Percentiles rank a stretch among this genome's conserved stretches.
Evolutionary conservation across 163 green algal species (phyloP).

Genomic region (Volvox carteri): DNA sequence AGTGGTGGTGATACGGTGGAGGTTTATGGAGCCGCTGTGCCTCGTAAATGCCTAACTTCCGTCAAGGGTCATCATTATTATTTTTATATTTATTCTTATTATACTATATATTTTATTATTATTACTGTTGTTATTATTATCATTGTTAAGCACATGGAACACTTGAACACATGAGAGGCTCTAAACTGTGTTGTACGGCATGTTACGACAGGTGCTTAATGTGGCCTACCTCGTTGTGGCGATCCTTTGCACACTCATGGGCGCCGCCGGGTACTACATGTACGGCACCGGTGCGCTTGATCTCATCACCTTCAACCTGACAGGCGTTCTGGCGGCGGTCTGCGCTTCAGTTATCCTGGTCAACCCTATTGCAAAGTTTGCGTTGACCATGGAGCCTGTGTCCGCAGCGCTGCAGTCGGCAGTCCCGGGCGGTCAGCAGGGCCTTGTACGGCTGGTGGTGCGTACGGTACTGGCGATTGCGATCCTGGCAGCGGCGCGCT

Average conservation of each 20-base stretch:
- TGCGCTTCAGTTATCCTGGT: conserved; percentile 72
- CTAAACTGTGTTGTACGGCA: too few relatives aligned
- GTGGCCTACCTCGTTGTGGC: conserved; percentile 69
- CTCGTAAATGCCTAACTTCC: too few relatives aligned
- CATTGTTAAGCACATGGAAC: too few relatives aligned
- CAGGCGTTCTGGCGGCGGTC: conserved; percentile 59
- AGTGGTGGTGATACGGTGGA: too few relatives aligned
- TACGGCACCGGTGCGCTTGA: conserved; percentile 74
- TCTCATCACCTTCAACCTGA: conserved; percentile 78
- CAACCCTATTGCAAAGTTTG: conserved; percentile 81
- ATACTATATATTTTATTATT: too few relatives aligned
- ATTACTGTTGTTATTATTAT: too few relatives aligned
- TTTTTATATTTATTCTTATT: too few relatives aligned
- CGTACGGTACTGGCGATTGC: conserved; percentile 65
- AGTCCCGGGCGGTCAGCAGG: conserved; percentile 17
- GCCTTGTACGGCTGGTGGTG: conserved; percentile 57
- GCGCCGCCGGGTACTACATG: conserved; percentile 75
- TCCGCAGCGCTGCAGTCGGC: conserved; percentile 59
- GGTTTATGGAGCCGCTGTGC: too few relatives aligned
- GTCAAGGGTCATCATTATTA: too few relatives aligned
- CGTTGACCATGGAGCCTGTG: conserved; percentile 79
- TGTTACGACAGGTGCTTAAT: conserved; percentile 67
- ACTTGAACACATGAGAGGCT: too few relatives aligned
- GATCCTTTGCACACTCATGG: conserved; percentile 70
- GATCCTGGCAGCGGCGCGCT: conserved; percentile 66